Base-by-base conservation (phyloP, 257 asterid genomes). In the Oldenlandia corymbosa region DNA sequence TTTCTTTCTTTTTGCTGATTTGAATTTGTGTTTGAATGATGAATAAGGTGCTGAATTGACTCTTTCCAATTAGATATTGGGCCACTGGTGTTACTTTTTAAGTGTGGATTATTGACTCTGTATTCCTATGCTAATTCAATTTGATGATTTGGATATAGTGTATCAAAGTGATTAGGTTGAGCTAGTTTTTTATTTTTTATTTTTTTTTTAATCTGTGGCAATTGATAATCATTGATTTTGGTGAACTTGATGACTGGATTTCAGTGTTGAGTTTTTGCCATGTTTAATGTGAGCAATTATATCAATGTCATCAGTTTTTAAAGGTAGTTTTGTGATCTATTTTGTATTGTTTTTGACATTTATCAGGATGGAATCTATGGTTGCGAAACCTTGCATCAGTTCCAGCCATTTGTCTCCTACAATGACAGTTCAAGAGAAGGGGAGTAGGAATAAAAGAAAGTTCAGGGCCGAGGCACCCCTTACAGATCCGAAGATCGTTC, bases 391-490 rank as follows among this genome's bases (percentile, higher is more conserved):
- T 61, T 83, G 94, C 73, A 75, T 78, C 70, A 80, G 75, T 62
- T 76, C 94, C 70, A 76, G 81, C 68, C 96, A 81, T 81, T 81
- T 82, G 77, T 68, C 80, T 17, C 85, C 90, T 7, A 74, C 72
- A 37, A 65, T 87, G 85, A 74, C 76, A 11, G 76, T 81, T 47
- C 86, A 80, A 77, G 95, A 83, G 64, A 93, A 85, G 66, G 97
- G 87, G 39, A 87, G 95, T 59, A 75, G 99, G 83, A 93, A 93
- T 69, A 93, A 93, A 79, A 80, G 99, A 69, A 93, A 93, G 71
- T 93, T 90, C 78, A 79, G 95, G 56, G 95, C 97, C 10, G 99
- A 90, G 79, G 86, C 94, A 18, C 96, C 94, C 0, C 28, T 83
- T 53, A 75, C 71, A 48, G 95, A 87, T 51, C 81, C 87, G 1